Conservation (phyloP, 2,329 filamentous ascomycete genomes). For the Mollisia scopiformis region DNA sequence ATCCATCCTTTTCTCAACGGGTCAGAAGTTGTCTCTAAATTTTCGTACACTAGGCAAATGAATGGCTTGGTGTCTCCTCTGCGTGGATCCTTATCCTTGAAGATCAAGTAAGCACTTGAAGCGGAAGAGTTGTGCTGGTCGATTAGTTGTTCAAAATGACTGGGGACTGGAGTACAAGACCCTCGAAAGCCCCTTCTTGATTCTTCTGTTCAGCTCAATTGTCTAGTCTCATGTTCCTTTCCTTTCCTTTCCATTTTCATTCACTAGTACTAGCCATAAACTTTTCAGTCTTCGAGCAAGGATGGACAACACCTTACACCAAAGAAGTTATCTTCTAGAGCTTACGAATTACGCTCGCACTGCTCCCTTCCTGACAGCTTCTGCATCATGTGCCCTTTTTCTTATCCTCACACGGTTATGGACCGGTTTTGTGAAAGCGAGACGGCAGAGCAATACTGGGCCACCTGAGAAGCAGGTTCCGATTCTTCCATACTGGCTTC, state of each 20-base stretch:
- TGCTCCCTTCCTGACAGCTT: background rate
- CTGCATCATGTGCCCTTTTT: background rate
- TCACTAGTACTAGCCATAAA: no score
- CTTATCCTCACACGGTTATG: background rate
- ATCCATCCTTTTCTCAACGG: no score
- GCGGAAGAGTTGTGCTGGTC: background rate
- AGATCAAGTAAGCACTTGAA: background rate
- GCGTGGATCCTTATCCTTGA: background rate
- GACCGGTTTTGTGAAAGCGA: conserved; percentile 6
- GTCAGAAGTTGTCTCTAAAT: no score
- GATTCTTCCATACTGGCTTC: conserved; percentile 61
- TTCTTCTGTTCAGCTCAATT: background rate
- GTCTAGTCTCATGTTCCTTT: no score
- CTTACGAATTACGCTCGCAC: background rate
- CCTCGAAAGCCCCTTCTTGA: background rate
- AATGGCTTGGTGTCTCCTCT: background rate
- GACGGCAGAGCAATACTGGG: background rate
- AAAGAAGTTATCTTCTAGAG: background rate
- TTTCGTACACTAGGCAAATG: background rate
- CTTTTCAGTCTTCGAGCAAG: background rate
- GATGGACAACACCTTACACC: background rate
- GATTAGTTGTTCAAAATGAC: background rate
- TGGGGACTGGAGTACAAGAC: background rate
- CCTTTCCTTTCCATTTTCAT: no score
- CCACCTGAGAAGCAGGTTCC: conserved; percentile 3